phyloP scores from a whole-genome alignment of 2,329 filamentous ascomycete genomes.

The Capronia epimyces region DNA sequence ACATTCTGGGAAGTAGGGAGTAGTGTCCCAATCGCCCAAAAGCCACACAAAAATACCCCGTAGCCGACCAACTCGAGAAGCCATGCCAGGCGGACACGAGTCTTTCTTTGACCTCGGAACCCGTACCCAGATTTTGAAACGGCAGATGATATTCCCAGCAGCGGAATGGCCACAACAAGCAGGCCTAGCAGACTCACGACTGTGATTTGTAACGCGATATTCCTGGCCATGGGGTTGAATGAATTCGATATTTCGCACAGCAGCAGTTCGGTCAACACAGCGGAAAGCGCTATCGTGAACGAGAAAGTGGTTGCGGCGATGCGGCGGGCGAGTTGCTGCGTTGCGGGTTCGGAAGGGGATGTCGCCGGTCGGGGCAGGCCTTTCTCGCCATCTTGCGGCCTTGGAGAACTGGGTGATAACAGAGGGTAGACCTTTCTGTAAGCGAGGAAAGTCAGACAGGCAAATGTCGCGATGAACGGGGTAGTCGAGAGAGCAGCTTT shows the following conservation, averaged over 20 bases:
- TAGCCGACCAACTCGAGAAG: slow-evolving; percentile 59
- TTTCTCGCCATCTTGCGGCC: slow-evolving; percentile 17
- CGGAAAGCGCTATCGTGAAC: slow-evolving; percentile 68
- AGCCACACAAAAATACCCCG: slow-evolving; percentile 62
- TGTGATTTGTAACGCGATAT: slow-evolving; percentile 62
- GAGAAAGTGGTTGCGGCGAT: slow-evolving; percentile 64
- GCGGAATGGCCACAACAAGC: slow-evolving; percentile 69
- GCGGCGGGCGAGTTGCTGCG: slow-evolving; percentile 28
- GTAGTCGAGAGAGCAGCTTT: slow-evolving; percentile 52
- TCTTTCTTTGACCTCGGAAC: slow-evolving; percentile 55
- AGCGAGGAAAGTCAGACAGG: slow-evolving; percentile 57
- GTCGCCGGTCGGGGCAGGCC: slow-evolving; percentile 21
- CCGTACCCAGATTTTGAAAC: slow-evolving; percentile 54
- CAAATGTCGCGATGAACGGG: slow-evolving; percentile 67
- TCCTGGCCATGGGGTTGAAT: slow-evolving; percentile 62
- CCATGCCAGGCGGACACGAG: slow-evolving; percentile 58
- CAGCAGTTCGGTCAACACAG: slow-evolving; percentile 73
- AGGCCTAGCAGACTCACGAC: slow-evolving; percentile 66
- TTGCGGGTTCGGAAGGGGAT: slow-evolving; percentile 28
- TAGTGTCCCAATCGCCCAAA: slow-evolving; percentile 69
- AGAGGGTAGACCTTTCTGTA: slow-evolving; percentile 65
- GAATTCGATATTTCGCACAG: slow-evolving; percentile 77
- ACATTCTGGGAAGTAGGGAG: slow-evolving; percentile 47
- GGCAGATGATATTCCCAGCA: slow-evolving; percentile 68
- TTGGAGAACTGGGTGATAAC: slow-evolving; percentile 46